Evolutionary conservation across 495 filamentous ascomycete species (phyloP), one percentile per base, ranked within the genome.

Genomic region (Hyaloscypha bicolor): DNA sequence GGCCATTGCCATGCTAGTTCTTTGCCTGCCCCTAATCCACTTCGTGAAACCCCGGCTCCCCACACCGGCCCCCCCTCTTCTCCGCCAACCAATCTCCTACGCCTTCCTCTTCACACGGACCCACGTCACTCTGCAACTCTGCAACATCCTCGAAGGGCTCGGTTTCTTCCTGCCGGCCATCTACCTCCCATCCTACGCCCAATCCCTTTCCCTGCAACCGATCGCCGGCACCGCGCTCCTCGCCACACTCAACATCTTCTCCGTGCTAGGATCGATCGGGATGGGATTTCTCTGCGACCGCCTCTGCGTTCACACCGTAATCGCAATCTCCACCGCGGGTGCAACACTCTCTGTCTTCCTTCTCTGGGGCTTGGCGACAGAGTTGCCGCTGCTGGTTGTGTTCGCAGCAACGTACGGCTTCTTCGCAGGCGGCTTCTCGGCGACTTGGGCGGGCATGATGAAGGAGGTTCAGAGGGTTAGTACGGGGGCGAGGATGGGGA

Each of bases 361-460:
- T 6, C 77, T 91, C 48, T 93, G 91, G 91, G 90, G 90, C 0
- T 70, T 92, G 29, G 77, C 87, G 0, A 76, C 74, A 0, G 82
- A 79, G 0, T 69, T 90, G 42, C 78, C 83, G 0, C 75, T 87
- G 48, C 80, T 93, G 19, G 85, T 83, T 53, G 56, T 88, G 30
- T 93, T 93, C 69, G 85, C 84, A 29, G 69, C 92, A 6, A 74
- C 85, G 1, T 93, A 90, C 75, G 91, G 91, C 4, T 79, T 91
- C 63, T 92, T 90, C 68, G 88, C 88, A 0, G 88, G 89, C 37
- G 84, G 86, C 0, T 89, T 85, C 64, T 83, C 81, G 2, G 80
- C 79, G 0, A 87, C 85, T 1, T 91, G 87, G 83, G 81, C 86
- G 0, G 89, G 85, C 1, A 80, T 89, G 31, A 85, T 88, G 60